Base-by-base conservation (phyloP, 2,329 filamentous ascomycete genomes). In the Aspergillus ruber region DNA sequence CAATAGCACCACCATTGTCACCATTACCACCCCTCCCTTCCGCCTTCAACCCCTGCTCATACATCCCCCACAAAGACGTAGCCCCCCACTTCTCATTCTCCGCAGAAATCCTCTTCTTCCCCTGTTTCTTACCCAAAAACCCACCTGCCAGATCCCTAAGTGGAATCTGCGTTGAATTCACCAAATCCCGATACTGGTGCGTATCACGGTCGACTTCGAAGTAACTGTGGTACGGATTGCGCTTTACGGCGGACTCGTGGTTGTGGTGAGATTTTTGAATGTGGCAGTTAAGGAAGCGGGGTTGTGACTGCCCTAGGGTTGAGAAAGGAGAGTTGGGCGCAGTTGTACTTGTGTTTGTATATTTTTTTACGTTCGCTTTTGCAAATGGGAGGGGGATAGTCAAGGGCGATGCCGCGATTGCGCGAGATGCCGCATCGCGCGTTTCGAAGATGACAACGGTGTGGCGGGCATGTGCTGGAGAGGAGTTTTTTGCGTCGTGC, bases 381-480 rank as follows among this genome's bases (percentile, higher is more conserved):
- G 17, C 33, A 15, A n/a, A 18, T 4, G 47, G 53, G n/a, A 60
- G 46, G 15, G 54, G 44, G 41, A 67, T 50, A 1, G 40, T 58
- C 2, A 68, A 43, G 1, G 66, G 66, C 0, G 67, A 68, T 3
- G 67, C 56, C 8, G 56, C 51, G 44, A 67, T 54, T 10, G 68
- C 68, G 36, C 56, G 52, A 3, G 56, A 44, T 3, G 68, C 68
- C 25, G 68, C 56, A n/a, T 64, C 54, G n/a, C 56, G 25, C 10
- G 61, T 59, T 27, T 67, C 68, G 50, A 68, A 71, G 40, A 70
- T 68, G 5, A 63, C 67, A 18, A 65, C 46, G 5, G 62, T 62
- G 0, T 55, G 49, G 6, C 56, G 56, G 7, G 58, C 48, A 3
- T 50, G 46, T 20, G 49, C 56, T 17, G 44, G 27, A n/a, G 52